Conservation (phyloP, 202 grass and related monocot species). For the Musa balbisiana region DNA sequence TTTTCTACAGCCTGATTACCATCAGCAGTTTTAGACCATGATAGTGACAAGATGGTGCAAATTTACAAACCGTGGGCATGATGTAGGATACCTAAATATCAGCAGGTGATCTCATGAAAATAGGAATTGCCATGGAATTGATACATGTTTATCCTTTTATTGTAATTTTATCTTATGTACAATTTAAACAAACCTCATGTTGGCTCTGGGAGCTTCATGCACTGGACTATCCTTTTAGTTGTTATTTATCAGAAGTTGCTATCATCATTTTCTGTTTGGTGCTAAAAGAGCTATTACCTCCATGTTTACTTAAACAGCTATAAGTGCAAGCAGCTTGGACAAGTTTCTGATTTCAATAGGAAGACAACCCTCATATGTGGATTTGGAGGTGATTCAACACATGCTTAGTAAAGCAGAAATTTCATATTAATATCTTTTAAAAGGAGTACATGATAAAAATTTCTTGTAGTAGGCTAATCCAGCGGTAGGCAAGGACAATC, state of each 20-base stretch:
- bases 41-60: too few relatives aligned
- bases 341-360: slow-evolving; percentile 85
- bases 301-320: slow-evolving; percentile 41
- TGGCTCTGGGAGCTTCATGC: too few relatives aligned
- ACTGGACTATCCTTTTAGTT: too few relatives aligned
- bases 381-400: slow-evolving; percentile 61
- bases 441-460: slow-evolving; percentile 15
- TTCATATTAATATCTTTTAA: slow-evolving; percentile 15
- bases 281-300: slow-evolving; percentile 14
- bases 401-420: slow-evolving; percentile 8
- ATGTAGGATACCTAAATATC: too few relatives aligned
- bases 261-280: background rate
- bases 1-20: too few relatives aligned
- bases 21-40: too few relatives aligned
- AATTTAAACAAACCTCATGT: background rate
- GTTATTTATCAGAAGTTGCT: background rate
- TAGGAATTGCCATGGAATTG: too few relatives aligned
- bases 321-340: slow-evolving; percentile 68
- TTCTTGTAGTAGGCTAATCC: slow-evolving; percentile 60
- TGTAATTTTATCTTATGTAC: too few relatives aligned
- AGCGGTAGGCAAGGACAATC: slow-evolving; percentile 69
- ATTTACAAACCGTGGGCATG: too few relatives aligned
- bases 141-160: too few relatives aligned
- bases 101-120: too few relatives aligned
- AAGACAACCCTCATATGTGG: slow-evolving; percentile 70